These are phyloP conservation scores for Fusarium luffae DNA, from an alignment of 2,329 filamentous ascomycete genomes.

Conservation along the genomic window DNA sequence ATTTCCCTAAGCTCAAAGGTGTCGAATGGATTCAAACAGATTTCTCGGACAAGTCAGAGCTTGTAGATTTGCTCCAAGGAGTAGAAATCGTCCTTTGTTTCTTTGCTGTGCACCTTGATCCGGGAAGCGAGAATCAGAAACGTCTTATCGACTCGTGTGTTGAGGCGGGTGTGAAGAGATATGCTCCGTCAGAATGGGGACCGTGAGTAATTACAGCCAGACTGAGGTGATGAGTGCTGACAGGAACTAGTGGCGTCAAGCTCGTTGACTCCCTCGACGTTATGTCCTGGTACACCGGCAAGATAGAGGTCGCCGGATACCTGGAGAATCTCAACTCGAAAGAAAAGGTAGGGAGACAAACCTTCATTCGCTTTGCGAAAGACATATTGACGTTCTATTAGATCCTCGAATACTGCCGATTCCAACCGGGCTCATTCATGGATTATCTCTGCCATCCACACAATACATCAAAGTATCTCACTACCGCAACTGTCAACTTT, in stretches of 20 bases:
- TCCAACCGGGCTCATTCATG: slow-evolving; percentile 10
- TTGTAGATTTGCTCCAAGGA: neutral
- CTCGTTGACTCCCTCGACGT: neutral
- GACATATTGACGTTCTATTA: neutral
- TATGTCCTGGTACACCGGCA: slow-evolving; percentile 12
- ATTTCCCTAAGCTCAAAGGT: neutral
- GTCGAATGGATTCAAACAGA: neutral
- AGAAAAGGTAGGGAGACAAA: neutral
- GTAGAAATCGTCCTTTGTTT: slow-evolving; percentile 11
- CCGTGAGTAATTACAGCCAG: neutral
- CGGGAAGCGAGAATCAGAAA: neutral
- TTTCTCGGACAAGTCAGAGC: neutral
- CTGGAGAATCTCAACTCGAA: neutral
- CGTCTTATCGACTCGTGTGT: slow-evolving; percentile 8
- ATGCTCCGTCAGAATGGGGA: slow-evolving; percentile 17
- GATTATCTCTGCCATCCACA: slow-evolving; percentile 12
- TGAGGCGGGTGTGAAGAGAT: neutral
- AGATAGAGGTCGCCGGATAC: neutral
- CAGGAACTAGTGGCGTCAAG: neutral
- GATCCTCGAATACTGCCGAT: slow-evolving; percentile 3
- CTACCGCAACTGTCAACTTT: neutral
- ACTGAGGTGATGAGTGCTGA: neutral
- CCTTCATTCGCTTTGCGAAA: fast-evolving
- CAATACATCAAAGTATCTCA: slow-evolving; percentile 3
- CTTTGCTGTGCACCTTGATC: neutral